Conservation (phyloP, 805 yeast species). For the Zygotorulaspora sp. region DNA sequence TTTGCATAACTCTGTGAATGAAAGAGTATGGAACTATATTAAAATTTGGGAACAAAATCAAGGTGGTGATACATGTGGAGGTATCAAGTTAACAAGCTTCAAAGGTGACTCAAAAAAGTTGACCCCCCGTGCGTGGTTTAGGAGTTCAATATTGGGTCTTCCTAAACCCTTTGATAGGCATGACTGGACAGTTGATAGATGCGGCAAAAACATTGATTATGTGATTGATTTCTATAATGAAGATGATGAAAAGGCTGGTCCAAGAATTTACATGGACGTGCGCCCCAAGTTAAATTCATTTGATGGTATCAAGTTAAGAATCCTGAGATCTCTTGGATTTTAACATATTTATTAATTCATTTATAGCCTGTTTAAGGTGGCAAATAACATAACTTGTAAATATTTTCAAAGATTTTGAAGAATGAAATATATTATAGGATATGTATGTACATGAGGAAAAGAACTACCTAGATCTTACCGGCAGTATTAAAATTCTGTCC, state of each 20-base stretch:
- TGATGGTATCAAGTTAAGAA: conserved; percentile 75
- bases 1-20: conserved; percentile 89
- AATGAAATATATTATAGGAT: conserved; percentile 3
- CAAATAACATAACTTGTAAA: conserved; percentile 5
- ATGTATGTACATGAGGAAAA: conserved; percentile 13
- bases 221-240: conserved; percentile 83
- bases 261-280: conserved; percentile 75
- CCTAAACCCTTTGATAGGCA: conserved; percentile 91
- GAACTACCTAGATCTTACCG: conserved; percentile 26
- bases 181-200: conserved; percentile 85
- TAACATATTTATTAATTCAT: conserved; percentile 9
- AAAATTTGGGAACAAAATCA: conserved; percentile 69
- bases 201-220: conserved; percentile 79
- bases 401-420: conserved; percentile 1
- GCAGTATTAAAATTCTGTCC: conserved; percentile 42
- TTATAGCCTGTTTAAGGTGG: not conserved
- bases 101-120: conserved; percentile 82
- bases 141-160: conserved; percentile 56
- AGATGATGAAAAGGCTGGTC: conserved; percentile 37
- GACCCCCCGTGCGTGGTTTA: conserved; percentile 82
- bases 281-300: conserved; percentile 81
- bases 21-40: conserved; percentile 85
- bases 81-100: conserved; percentile 76
- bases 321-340: conserved; percentile 57
- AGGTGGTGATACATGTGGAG: conserved; percentile 69